Percentiles rank a stretch among this genome's conserved stretches.
phyloP scores from a whole-genome alignment of 495 filamentous ascomycete species.

The Tuber microsphaerosporum region DNA sequence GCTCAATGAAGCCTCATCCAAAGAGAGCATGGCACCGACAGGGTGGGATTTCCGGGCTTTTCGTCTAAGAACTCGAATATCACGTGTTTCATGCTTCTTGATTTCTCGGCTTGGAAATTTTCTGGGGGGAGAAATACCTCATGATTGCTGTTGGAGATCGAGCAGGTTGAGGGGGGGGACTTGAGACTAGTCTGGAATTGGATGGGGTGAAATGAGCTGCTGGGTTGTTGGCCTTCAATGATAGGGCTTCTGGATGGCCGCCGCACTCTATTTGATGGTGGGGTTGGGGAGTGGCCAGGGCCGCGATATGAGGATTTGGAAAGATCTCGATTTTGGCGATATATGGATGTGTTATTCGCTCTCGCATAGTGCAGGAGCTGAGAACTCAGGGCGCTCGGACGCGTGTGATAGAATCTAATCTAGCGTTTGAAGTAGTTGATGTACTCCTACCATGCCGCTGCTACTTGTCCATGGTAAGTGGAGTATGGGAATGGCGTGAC shows the following conservation, averaged over 20 bases:
- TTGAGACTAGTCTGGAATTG: not conserved
- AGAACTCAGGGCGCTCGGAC: not conserved
- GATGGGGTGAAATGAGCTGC: not conserved
- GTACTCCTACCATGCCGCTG: not conserved
- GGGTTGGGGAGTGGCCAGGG: not conserved
- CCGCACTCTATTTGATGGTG: not conserved
- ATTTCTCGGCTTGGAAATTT: not conserved
- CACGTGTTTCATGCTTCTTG: not conserved
- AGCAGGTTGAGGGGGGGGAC: not conserved
- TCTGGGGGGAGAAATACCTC: not conserved
- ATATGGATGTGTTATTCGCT: not conserved
- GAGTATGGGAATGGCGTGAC: not conserved
- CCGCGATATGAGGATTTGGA: not conserved
- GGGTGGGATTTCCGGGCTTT: not conserved
- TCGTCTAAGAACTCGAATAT: not conserved
- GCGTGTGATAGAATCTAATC: not conserved
- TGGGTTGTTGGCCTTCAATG: slow-evolving; percentile 1
- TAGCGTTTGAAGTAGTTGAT: not conserved
- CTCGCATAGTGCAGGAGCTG: not conserved
- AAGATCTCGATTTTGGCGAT: not conserved
- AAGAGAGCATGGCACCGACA: not conserved
- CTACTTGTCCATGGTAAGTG: not conserved
- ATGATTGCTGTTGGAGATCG: not conserved
- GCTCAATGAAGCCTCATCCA: not conserved
- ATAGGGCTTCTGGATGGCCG: not conserved